Evolutionary conservation across 2,329 filamentous ascomycete genomes (phyloP), one percentile per base, ranked within the genome.

Genomic region (Sphaerostilbella broomeana): DNA sequence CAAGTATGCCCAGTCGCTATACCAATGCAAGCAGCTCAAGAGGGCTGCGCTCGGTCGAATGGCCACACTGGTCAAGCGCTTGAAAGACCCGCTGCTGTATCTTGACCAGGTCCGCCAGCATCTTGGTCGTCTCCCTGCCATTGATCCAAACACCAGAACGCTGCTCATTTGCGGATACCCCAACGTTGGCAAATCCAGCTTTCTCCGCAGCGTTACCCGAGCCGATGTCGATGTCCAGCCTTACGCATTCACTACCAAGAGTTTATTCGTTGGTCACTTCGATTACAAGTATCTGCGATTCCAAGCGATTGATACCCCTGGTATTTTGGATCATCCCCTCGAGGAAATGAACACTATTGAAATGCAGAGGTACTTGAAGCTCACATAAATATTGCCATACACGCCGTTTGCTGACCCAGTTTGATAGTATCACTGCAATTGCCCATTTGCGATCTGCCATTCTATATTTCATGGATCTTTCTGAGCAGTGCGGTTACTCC

Each of bases 311-410:
- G 92, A 98, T 66, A 98, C 92, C 9, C 90, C 90, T n/a, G 92
- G 92, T 72, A 95, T 98, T 51, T 70, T 98, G 45, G 92, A 98
- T 55, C 92, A 98, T 62, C 89, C 90, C 24, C 78, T 98, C 7
- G 92, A 97, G 67, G 92, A 97, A 69, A 98, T 97, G 92, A 95
- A 95, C 69, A 97, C 92, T 4, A 98, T 98, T 59, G 92, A 98
- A 67, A 97, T 97, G 87, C 92, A 97, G 72, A 64, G 52, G 51
- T 55, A 40, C 38, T 44, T 21, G 12, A n/a, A 10, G 21, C 21
- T n/a, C 11, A 20, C 6, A 27, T 29, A 19, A 27, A 48, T 28
- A 2, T 25, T 25, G 7, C 16, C 11, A 25, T 32, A 8, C 36
- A 31, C 19, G 32, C 8, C 16, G 49, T 37, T 34, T 7, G 12